Evolutionary conservation across 2,329 filamentous ascomycete genomes (phyloP), one percentile per base, ranked within the genome.

Genomic region (Ophiosphaerella narmari): DNA sequence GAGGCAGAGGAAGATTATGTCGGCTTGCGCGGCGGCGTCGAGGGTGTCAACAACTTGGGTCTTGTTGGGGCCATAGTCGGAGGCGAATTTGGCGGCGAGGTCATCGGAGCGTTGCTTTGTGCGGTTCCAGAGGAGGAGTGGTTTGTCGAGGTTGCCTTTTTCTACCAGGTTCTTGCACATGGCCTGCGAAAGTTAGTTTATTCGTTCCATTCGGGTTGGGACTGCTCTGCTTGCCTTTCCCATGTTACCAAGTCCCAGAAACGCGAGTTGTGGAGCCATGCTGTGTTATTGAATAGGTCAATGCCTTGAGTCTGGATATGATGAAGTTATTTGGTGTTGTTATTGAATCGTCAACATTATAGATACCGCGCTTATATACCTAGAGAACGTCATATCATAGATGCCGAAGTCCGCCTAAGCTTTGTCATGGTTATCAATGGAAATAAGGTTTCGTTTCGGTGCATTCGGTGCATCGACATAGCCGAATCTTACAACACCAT

Each of bases 181-280:
- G 56, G 87, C 90, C 88, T 91, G 52, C 6, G 29, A 5, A 37
- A 26, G 42, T 60, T 26, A 59, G 53, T 31, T 13, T 31, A 13
- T 21, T 43, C 31, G 5, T 37, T 41, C 39, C 21, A 21, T 5
- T 24, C 7, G 6, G 37, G 41, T 9, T 42, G 46, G 40, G 32
- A 45, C 46, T 45, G 56, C 35, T 55, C 46, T 35, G 56, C 83
- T 77, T 77, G 88, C 89, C 67, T 86, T 82, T 59, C 90, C 91
- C 85, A 96, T 96, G 72, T 95, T 95, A 44, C 91, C 91, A 43
- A 96, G 81, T 49, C 91, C 91, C 46, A 95, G 85, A 85, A 86
- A 95, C 62, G 90, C 80, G 43, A 94, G 66, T 73, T 82, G 84
- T 39, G 73, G 73, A 42, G 74, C 68, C 75, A 77, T 77, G 21